These are phyloP conservation scores for Leccinum truebloodii DNA, from an alignment of 768 basidiomycete species.

Conservation along the genomic window DNA sequence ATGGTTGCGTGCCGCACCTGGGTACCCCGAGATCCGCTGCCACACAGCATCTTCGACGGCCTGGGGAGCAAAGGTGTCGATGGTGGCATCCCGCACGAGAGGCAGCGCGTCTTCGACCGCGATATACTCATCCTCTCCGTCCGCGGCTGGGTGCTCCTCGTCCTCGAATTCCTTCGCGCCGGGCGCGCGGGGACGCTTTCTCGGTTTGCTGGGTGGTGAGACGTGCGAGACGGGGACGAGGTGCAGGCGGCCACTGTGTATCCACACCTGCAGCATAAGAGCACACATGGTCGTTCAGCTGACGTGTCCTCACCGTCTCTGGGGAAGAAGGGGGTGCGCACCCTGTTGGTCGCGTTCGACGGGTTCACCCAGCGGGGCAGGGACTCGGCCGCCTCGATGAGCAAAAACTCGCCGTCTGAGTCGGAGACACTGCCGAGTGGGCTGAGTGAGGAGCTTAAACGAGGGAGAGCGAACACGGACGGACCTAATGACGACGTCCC, in stretches of 20 bases:
- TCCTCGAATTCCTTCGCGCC: constrained; percentile 50
- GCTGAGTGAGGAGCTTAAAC: constrained; percentile 1
- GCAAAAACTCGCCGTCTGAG: constrained; percentile 92
- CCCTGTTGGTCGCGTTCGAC: constrained; percentile 89
- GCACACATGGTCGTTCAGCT: constrained; percentile 30
- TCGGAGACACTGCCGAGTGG: constrained; percentile 54
- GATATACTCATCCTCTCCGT: constrained; percentile 53
- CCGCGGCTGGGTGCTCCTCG: constrained; percentile 42
- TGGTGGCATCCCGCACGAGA: constrained; percentile 53
- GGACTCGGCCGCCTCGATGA: constrained; percentile 93
- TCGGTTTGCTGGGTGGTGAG: constrained; percentile 64
- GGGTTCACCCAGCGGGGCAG: constrained; percentile 92
- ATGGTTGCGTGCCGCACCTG: constrained; percentile 60
- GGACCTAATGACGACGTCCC: constrained; percentile 82
- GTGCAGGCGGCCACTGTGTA: constrained; percentile 79
- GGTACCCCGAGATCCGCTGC: constrained; percentile 78
- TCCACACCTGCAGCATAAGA: constrained; percentile 78
- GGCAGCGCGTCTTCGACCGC: constrained; percentile 61
- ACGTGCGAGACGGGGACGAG: constrained; percentile 79
- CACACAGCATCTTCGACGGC: constrained; percentile 67
- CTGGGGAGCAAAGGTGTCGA: constrained; percentile 60
- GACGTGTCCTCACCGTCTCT: constrained; percentile 33
- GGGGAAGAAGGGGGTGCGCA: constrained; percentile 46
- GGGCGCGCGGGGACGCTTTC: constrained; percentile 45
- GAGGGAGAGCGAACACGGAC: constrained; percentile 20